Base-by-base conservation (phyloP, 2,329 filamentous ascomycete genomes). In the Teratosphaeria pseudoeucalypti region DNA sequence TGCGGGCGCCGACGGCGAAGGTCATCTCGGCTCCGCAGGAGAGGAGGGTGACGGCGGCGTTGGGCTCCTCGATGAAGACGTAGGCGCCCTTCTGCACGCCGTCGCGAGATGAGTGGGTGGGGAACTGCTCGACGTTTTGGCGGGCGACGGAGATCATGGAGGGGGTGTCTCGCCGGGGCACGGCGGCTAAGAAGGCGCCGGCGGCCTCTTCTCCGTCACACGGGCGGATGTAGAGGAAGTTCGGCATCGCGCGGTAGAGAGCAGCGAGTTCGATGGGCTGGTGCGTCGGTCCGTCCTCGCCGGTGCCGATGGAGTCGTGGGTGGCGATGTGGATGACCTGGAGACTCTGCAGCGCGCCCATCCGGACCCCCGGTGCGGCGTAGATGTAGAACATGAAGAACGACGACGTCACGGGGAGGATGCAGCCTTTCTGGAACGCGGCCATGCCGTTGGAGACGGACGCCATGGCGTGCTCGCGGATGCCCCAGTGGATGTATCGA, bases 241-340 rank as follows among this genome's bases (percentile, higher is more conserved):
- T 73, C 1, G 73, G 73, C 69, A 97, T 85, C 66, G 94, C 94
- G 76, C 94, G 92, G 90, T 97, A 97, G 81, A 97, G 94, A 62
- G 92, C 88, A 65, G 97, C 86, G 53, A 91, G 96, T 86, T 99
- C 94, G 70, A 99, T 96, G 76, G 94, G 94, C 84, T 99, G 94
- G 81, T 99, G 94, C 60, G 94, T 99, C 68, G 94, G 92, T 64
- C 94, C 94, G 73, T 99, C 94, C 81, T 99, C 94, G 78, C 94
- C 94, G 68, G 97, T 90, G 82, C 94, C 94, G 71, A 99, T 99
- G 66, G 92, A 96, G 84, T 97, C 92, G 84, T 97, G 92, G 69
- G 92, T 97, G 72, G 73, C 73, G 61, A 74, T 67, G 62, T 75
- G 72, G 59, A 75, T 74, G 14, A 67, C 66, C 49, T 72, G 72